phyloP scores from a whole-genome alignment of 164 flowering plant genomes.

The Kingdonia uniflora region DNA sequence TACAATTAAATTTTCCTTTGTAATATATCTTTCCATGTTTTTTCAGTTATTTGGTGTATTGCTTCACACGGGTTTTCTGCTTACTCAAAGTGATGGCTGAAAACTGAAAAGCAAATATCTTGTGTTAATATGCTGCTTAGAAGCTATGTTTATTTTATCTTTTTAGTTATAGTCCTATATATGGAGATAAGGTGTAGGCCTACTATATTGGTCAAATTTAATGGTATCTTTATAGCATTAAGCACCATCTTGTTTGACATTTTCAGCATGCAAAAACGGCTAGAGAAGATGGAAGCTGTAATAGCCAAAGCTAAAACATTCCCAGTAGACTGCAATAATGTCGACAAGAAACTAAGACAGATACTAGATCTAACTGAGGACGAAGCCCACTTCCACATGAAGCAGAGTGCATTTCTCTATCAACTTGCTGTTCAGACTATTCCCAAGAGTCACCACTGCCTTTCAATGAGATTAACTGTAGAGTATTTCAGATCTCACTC shows the following conservation, averaged over 20 bases:
- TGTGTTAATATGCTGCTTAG: too few relatives aligned
- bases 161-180: too few relatives aligned
- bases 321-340: conserved; percentile 66
- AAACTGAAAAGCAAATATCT: too few relatives aligned
- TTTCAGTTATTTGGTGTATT: too few relatives aligned
- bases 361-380: conserved; percentile 85
- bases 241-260: conserved; percentile 8
- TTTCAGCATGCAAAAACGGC: conserved; percentile 49
- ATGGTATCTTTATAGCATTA: not conserved
- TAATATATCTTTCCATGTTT: too few relatives aligned
- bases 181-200: too few relatives aligned
- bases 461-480: conserved; percentile 80
- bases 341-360: conserved; percentile 87
- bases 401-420: conserved; percentile 91
- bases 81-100: too few relatives aligned
- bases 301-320: conserved; percentile 58
- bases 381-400: conserved; percentile 91
- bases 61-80: too few relatives aligned
- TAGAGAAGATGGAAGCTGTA: conserved; percentile 50
- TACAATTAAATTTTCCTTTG: too few relatives aligned
- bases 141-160: too few relatives aligned
- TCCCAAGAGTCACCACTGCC: conserved; percentile 93
- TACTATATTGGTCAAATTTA: too few relatives aligned
- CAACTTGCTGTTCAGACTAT: conserved; percentile 84
- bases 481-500: conserved; percentile 62